Evolutionary conservation across 768 basidiomycete species (phyloP).

Genomic region (Coprinopsis sp.): DNA sequence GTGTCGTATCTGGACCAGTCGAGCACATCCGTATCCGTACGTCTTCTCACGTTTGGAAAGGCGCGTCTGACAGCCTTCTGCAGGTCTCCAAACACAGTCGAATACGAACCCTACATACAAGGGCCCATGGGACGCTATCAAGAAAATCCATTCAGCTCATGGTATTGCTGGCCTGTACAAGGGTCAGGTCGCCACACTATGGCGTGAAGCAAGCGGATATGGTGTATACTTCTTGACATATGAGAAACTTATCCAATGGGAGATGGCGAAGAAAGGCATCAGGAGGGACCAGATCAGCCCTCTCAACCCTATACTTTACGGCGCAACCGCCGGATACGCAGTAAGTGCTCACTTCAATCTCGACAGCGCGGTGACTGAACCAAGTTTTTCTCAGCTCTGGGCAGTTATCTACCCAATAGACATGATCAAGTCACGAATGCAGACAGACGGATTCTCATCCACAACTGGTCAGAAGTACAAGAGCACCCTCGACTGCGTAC

Average conservation of each 20-base stretch:
- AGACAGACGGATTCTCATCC: slow-evolving; percentile 84
- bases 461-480: slow-evolving; percentile 78
- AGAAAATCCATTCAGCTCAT: slow-evolving; percentile 69
- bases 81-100: slow-evolving; percentile 90
- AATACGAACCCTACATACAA: slow-evolving; percentile 68
- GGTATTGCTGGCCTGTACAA: slow-evolving; percentile 89
- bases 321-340: slow-evolving; percentile 89
- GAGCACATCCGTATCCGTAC: slow-evolving; percentile 95
- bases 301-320: slow-evolving; percentile 76
- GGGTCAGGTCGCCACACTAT: slow-evolving; percentile 85
- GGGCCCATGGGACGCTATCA: slow-evolving; percentile 86
- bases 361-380: background rate
- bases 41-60: slow-evolving; percentile 21
- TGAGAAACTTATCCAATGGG: slow-evolving; percentile 85
- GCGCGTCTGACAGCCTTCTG: background rate
- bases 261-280: slow-evolving; percentile 71
- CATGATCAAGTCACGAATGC: slow-evolving; percentile 94
- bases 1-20: slow-evolving; percentile 91
- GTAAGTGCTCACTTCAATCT: slow-evolving; percentile 38
- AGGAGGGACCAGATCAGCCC: slow-evolving; percentile 74
- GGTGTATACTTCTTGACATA: slow-evolving; percentile 90
- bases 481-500: slow-evolving; percentile 77
- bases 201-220: slow-evolving; percentile 78
- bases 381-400: slow-evolving; percentile 56
- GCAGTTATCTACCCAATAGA: slow-evolving; percentile 94